These are phyloP conservation scores for Glaciozyma antarctica DNA, from an alignment of 768 basidiomycete genomes.

Conservation along the genomic window DNA sequence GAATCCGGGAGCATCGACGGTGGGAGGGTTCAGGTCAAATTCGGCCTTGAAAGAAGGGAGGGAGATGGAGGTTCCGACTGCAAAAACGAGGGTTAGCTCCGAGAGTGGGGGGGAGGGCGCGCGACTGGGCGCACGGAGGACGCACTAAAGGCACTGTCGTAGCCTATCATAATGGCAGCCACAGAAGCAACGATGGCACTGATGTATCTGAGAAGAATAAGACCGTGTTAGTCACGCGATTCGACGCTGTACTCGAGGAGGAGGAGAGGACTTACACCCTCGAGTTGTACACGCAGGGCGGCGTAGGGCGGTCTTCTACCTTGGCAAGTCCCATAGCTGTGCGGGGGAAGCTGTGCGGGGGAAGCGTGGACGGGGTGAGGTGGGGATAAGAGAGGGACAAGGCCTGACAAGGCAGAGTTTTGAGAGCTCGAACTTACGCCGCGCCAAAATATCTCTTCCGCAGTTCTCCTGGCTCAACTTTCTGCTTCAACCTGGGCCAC, in stretches of 20 bases:
- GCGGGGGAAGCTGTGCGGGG: not conserved
- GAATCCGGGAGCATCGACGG: constrained; percentile 34
- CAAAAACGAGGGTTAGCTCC: constrained; percentile 41
- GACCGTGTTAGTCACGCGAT: not conserved
- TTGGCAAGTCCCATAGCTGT: not conserved
- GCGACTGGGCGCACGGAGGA: no score
- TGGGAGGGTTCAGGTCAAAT: constrained; percentile 42
- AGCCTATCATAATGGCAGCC: constrained; percentile 28
- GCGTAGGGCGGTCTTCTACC: constrained; percentile 21
- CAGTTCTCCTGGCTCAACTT: no score
- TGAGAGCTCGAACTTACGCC: no score
- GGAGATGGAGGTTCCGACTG: constrained; percentile 46
- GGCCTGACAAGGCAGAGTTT: not conserved
- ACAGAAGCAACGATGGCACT: constrained; percentile 19
- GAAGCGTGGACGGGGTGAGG: not conserved
- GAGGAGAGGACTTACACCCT: not conserved
- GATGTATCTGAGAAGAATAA: constrained; percentile 5
- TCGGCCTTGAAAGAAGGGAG: constrained; percentile 44
- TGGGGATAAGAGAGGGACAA: not conserved
- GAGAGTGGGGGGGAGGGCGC: constrained; percentile 32
- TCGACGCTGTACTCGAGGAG: not conserved
- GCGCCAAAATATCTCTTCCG: no score
- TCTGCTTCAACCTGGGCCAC: no score
- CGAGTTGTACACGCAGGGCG: constrained; percentile 12
- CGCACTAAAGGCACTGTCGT: constrained; percentile 1